Percentiles rank a stretch among this genome's conserved stretches.
These are phyloP conservation scores for Cinnamomum chago DNA, from an alignment of 164 flowering plant genomes.

Conservation along the genomic window DNA sequence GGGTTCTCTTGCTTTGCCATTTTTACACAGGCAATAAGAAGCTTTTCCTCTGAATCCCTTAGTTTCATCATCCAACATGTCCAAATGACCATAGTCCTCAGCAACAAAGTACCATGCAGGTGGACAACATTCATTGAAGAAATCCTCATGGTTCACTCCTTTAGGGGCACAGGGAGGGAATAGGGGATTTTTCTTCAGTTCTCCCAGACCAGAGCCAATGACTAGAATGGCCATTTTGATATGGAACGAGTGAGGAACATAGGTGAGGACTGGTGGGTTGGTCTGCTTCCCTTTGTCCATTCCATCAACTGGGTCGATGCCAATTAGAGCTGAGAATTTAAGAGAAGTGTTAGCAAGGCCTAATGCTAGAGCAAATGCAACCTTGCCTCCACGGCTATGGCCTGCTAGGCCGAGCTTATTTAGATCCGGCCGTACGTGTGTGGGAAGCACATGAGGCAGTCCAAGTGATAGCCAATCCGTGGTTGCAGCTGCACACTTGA, in stretches of 20 bases:
- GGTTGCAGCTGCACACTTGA: slow-evolving; percentile 43
- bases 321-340: slow-evolving; percentile 65
- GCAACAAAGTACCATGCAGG: slow-evolving; percentile 72
- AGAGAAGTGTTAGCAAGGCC: slow-evolving; percentile 27
- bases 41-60: slow-evolving; percentile 60
- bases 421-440: slow-evolving; percentile 36
- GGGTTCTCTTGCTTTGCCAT: slow-evolving; percentile 78
- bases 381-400: slow-evolving; percentile 87
- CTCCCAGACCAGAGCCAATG: slow-evolving; percentile 77
- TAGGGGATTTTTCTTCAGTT: slow-evolving; percentile 41
- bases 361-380: slow-evolving; percentile 67
- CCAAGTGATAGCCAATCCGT: slow-evolving; percentile 59
- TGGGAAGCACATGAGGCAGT: slow-evolving; percentile 43
- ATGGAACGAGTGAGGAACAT: slow-evolving; percentile 61
- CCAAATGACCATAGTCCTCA: slow-evolving; percentile 74
- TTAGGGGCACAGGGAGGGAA: slow-evolving; percentile 87
- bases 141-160: slow-evolving; percentile 79
- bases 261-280: slow-evolving; percentile 70
- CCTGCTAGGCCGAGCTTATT: slow-evolving; percentile 59
- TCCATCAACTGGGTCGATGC: slow-evolving; percentile 97
- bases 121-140: slow-evolving; percentile 46
- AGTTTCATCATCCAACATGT: slow-evolving; percentile 85
- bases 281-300: slow-evolving; percentile 72
- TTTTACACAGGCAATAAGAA: slow-evolving; percentile 67
- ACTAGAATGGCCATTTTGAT: slow-evolving; percentile 56